Evolutionary conservation across 2,329 filamentous ascomycete species (phyloP).

Genomic region (Pyrenophora seminiperda): DNA sequence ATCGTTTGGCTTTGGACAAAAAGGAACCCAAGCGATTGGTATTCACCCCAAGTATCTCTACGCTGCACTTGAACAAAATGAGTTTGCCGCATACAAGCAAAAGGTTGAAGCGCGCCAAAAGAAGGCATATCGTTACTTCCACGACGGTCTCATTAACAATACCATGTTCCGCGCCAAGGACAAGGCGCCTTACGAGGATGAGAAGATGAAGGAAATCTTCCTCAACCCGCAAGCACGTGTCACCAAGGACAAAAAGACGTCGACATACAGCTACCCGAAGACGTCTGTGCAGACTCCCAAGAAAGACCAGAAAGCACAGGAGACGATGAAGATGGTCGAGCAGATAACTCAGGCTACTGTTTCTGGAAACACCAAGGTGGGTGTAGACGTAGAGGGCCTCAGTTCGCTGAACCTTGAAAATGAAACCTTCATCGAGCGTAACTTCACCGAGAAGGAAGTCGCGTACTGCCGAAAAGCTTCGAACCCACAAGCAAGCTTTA

Average conservation of each 20-base stretch:
- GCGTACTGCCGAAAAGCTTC: slow-evolving; percentile 82
- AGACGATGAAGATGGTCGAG: slow-evolving; percentile 77
- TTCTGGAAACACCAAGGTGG: slow-evolving; percentile 72
- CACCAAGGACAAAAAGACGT: slow-evolving; percentile 81
- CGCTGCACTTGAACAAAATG: slow-evolving; percentile 85
- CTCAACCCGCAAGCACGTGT: slow-evolving; percentile 94
- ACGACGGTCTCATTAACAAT: slow-evolving; percentile 98
- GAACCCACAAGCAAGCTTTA: slow-evolving; percentile 86
- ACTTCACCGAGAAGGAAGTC: slow-evolving; percentile 86
- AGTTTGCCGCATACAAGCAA: slow-evolving; percentile 78
- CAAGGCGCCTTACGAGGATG: slow-evolving; percentile 86
- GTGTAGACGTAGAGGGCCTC: slow-evolving; percentile 92
- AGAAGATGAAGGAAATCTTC: slow-evolving; percentile 84
- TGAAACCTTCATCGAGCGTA: slow-evolving; percentile 90
- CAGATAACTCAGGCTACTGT: slow-evolving; percentile 71
- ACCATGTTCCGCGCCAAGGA: slow-evolving; percentile 95
- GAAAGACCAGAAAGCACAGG: slow-evolving; percentile 61
- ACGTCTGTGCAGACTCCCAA: slow-evolving; percentile 62
- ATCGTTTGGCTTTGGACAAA: slow-evolving; percentile 98
- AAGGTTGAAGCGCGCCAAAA: slow-evolving; percentile 95
- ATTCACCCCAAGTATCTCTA: slow-evolving; percentile 96
- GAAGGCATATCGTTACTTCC: slow-evolving; percentile 98
- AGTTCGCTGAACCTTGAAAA: slow-evolving; percentile 89
- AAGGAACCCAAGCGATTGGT: slow-evolving; percentile 96
- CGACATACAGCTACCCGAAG: slow-evolving; percentile 72